Base-by-base conservation (phyloP, 83 land plant genomes). In the Picea abies region DNA sequence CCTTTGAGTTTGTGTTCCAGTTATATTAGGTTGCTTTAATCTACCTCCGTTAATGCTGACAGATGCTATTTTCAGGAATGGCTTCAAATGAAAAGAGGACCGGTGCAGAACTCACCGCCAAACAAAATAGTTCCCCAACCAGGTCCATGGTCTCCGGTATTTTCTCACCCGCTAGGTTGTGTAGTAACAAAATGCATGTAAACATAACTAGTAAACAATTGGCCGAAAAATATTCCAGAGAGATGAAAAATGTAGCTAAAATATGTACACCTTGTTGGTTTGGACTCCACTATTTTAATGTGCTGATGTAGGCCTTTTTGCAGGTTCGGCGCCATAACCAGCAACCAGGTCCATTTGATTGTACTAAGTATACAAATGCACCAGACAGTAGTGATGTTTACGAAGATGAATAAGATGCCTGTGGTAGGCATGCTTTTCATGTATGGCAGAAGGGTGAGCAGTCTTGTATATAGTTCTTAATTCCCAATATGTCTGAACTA, bases 121-220 rank as follows among this genome's bases (percentile, higher is more conserved):
- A 88, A 88, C n/a, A 90, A 88, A 81, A 52, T 81, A 26, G 56
- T 79, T 60, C 87, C 85, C 58, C 88, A 88, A 80, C 92, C 92
- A 39, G 79, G 87, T 76, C 92, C 92, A 52, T 90, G 92, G 92
- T 90, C 92, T 26, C 92, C 92, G 88, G 92, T 90, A 90, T 80
- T 86, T 25, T 56, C 68, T 66, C 61, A 7, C 60, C 10, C 16
- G n/a, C 49, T 35, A 15, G 26, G 37, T 75, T 68, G 29, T 69
- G 72, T 62, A 32, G 62, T 73, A 39, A 73, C 20, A 39, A 9
- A 22, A 47, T 23, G n/a, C 16, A 77, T 15, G 58, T 1, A 23
- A 77, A 52, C 61, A 77, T 17, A 77, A 6, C 5, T 49, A 17
- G 79, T 22, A 77, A 47, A 49, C 26, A 52, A n/a, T 77, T 1